Percentiles rank a stretch among this genome's conserved stretches.
Evolutionary conservation across 83 land plant genomes (phyloP).

Genomic region (Picea mariana): DNA sequence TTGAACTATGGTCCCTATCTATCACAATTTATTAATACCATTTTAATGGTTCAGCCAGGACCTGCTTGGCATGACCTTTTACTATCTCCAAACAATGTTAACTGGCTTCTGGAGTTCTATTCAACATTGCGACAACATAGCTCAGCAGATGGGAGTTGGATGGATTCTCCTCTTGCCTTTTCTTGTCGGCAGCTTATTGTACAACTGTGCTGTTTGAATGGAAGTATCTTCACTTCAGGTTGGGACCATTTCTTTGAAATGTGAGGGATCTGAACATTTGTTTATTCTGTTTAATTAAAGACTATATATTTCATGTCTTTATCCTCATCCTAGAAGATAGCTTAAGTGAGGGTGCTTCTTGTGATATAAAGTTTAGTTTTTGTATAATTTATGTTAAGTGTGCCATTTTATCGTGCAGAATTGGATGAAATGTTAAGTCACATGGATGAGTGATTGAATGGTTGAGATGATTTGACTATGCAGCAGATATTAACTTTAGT

Average conservation of each 20-base stretch:
- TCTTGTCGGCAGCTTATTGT: constrained; percentile 89
- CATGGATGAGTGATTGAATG: too few relatives aligned
- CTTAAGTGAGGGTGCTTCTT: too few relatives aligned
- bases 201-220: constrained; percentile 83
- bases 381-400: too few relatives aligned
- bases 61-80: constrained; percentile 84
- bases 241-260: constrained; percentile 9
- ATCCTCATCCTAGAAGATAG: background rate
- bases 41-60: constrained; percentile 78
- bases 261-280: background rate
- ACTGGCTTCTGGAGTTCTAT: constrained; percentile 87
- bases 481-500: too few relatives aligned
- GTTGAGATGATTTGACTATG: too few relatives aligned
- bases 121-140: constrained; percentile 55
- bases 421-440: too few relatives aligned
- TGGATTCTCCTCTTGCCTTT: constrained; percentile 88
- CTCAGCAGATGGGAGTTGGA: constrained; percentile 56
- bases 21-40: background rate
- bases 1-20: background rate
- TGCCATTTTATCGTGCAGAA: too few relatives aligned
- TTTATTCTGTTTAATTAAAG: background rate
- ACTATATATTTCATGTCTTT: background rate
- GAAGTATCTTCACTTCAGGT: constrained; percentile 90
- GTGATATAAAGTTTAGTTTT: too few relatives aligned
- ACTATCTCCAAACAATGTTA: constrained; percentile 66